Base-by-base conservation (phyloP, 176 grass and related monocot species). In the Musa troglodytarum region DNA sequence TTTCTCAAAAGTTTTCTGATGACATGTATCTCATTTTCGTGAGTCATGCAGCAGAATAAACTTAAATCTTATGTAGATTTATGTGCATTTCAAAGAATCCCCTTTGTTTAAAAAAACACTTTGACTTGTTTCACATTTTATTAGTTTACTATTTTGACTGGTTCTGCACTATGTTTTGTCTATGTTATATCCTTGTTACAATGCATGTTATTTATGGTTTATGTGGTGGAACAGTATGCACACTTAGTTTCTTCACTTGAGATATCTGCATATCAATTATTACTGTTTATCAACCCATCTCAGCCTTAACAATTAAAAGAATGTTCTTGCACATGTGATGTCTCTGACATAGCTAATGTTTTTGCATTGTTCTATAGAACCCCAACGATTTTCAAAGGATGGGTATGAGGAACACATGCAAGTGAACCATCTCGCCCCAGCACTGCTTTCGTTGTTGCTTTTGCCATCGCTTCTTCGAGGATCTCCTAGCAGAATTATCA, bases 371-470 rank as follows among this genome's bases (percentile, higher is more conserved):
- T 63, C 2, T 84, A 73, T 83, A 94, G 95, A 92, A 50, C 86
- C 96, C 55, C 91, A 99, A 69, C 83, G 65, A 50, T 87, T 99
- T 84, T 86, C 96, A 23, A 99, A 92, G 87, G 88, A 99, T 78
- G 96, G 91, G 43, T 91, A 84, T 43, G 91, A 99, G 92, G 82
- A 92, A 68, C 96, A 99, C 76, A 87, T 99, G 88, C 96, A 99
- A 89, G 96, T 95, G 74, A 99, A 99, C 75, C 96, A 99, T 85
- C 88, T 99, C 82, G 91, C 91, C 14, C 96, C 96, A 59, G 83
- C 96, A 67, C 81, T 99, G 80, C 81, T 95, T 13, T 63, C 82
- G 1, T 84, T 99, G 88, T 83, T 99, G 69, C 88, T 99, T 84
- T 77, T 99, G 78, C 96, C 96, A 81, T 99, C 96, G 55, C 96